Evolutionary conservation across 192 early-diverging fungal genomes (phyloP).

Genomic region (Chytriomyces hyalinus): DNA sequence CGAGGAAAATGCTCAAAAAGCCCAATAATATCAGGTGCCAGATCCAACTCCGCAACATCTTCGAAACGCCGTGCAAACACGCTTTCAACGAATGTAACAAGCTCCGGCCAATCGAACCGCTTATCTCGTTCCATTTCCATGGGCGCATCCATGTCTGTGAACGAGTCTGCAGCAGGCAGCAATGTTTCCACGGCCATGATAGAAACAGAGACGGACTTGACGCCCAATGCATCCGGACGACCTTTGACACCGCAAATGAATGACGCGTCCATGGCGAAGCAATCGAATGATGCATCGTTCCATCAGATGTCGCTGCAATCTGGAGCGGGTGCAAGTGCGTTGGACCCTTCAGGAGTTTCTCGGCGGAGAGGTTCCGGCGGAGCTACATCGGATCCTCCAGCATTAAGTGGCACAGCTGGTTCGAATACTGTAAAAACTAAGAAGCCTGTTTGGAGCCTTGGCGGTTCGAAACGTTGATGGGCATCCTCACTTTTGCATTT

Average conservation of each 20-base stretch:
- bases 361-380: background rate
- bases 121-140: background rate
- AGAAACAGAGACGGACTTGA: background rate
- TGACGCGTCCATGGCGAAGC: background rate
- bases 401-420: background rate
- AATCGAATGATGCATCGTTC: background rate
- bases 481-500: too few relatives aligned
- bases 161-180: background rate
- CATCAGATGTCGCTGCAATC: background rate
- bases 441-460: background rate
- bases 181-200: background rate
- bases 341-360: background rate
- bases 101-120: background rate
- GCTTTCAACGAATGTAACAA: background rate
- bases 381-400: background rate
- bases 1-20: background rate
- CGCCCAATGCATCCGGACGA: background rate
- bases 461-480: background rate
- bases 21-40: background rate
- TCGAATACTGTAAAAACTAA: background rate
- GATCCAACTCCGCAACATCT: background rate
- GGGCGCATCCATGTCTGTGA: background rate
- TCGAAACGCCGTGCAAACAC: background rate
- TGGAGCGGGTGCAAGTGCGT: background rate
- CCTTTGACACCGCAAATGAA: background rate